These are phyloP conservation scores for Chaetomiaceae sp. DNA, from an alignment of 2,329 filamentous ascomycete species.

Conservation along the genomic window DNA sequence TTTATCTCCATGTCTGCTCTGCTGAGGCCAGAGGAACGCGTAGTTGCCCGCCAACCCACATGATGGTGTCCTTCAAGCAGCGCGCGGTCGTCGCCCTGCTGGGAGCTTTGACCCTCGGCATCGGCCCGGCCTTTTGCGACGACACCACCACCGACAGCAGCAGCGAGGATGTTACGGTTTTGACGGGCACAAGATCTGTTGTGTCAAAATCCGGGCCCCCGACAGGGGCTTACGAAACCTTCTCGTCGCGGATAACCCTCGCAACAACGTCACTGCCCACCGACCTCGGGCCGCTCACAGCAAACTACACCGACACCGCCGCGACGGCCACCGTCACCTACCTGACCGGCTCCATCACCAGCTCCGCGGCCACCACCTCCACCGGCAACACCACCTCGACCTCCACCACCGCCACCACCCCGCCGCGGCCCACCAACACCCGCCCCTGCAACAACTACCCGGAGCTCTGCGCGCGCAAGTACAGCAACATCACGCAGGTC, in stretches of 20 bases:
- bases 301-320: conserved; percentile 28
- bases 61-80: conserved; percentile 15
- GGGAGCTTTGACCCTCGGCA: conserved; percentile 13
- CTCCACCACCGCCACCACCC: conserved; percentile 38
- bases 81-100: conserved; percentile 16
- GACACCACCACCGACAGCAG: conserved; percentile 3
- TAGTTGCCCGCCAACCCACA: not conserved
- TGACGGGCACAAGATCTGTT: conserved; percentile 30
- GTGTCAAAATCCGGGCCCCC: conserved; percentile 27
- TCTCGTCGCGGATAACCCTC: conserved; percentile 38
- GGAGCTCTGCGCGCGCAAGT: conserved; percentile 70
- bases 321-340: conserved; percentile 8
- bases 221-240: conserved; percentile 41
- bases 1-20: not conserved
- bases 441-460: conserved; percentile 73
- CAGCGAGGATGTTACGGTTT: conserved; percentile 32
- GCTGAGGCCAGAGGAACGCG: not conserved
- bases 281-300: conserved; percentile 19
- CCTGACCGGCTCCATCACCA: conserved; percentile 28
- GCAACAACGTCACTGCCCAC: conserved; percentile 26
- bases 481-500: conserved; percentile 75
- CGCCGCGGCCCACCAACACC: conserved; percentile 56
- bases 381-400: conserved; percentile 42
- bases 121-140: conserved; percentile 10
- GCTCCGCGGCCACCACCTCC: conserved; percentile 38